Evolutionary conservation across 768 basidiomycete species (phyloP).

Genomic region (Suillus plorans): DNA sequence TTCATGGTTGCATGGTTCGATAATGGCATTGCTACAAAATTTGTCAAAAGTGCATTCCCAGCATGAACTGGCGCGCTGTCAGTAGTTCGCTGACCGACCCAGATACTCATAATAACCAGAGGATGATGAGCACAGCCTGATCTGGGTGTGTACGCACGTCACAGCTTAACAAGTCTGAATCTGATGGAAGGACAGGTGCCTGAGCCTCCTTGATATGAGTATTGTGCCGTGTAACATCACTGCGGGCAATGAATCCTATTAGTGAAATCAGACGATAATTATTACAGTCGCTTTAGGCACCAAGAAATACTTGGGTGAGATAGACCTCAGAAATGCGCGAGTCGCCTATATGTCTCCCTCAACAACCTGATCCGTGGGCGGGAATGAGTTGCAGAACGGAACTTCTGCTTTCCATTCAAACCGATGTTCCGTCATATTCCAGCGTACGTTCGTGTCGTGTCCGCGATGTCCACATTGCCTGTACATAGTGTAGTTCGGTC

Average conservation of each 20-base stretch:
- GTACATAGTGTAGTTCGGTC: neutral
- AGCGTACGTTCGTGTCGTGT: neutral
- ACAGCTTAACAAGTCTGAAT: too few species aligned
- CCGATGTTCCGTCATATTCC: neutral
- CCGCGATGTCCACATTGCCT: neutral
- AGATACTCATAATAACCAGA: too few species aligned
- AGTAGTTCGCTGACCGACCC: too few species aligned
- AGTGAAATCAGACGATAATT: neutral
- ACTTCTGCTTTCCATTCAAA: neutral
- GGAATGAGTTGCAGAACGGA: neutral
- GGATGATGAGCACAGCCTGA: too few species aligned
- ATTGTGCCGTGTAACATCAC: too few species aligned
- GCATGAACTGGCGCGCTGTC: too few species aligned
- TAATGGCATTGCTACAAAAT: too few species aligned
- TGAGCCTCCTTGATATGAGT: too few species aligned
- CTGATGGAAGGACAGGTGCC: too few species aligned
- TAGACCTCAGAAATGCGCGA: neutral
- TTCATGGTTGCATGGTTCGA: too few species aligned
- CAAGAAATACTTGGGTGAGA: neutral
- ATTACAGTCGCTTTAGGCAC: neutral
- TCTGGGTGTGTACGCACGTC: too few species aligned
- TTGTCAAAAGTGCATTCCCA: too few species aligned
- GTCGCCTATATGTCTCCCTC: neutral
- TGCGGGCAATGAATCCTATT: neutral
- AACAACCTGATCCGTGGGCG: neutral